Conservation (phyloP, 768 basidiomycete genomes). For the Collybia mongolica region DNA sequence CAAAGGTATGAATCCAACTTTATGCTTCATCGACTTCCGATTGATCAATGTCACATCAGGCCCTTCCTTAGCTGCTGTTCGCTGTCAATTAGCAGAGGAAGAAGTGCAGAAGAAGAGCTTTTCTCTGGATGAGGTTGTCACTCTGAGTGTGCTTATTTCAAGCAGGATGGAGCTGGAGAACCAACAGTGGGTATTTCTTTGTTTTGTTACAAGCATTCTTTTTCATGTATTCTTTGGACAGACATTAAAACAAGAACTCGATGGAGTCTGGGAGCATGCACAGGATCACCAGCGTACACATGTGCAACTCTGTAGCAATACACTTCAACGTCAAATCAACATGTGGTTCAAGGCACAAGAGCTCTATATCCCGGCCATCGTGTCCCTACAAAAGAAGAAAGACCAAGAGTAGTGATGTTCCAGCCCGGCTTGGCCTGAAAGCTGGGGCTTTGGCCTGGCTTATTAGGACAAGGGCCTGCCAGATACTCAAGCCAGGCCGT, state of each 20-base stretch:
- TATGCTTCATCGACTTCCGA: no score
- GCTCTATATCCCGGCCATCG: conserved; percentile 10
- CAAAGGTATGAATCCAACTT: no score
- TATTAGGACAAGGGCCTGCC: no score
- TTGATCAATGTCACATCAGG: no score
- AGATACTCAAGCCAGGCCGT: no score
- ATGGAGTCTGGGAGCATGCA: conserved; percentile 4
- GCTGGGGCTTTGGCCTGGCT: no score
- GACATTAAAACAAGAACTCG: not conserved
- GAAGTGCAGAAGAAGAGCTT: conserved; percentile 14
- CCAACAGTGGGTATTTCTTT: conserved; percentile 15
- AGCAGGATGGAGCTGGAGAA: conserved; percentile 16
- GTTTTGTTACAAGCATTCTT: not conserved
- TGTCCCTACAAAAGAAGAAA: not conserved
- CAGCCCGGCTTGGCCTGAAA: no score
- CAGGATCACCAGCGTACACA: conserved; percentile 9
- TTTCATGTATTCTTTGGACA: not conserved
- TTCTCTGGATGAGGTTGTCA: conserved; percentile 9
- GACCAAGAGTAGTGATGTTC: no score
- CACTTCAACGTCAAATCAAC: conserved; percentile 6
- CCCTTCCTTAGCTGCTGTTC: conserved; percentile 6
- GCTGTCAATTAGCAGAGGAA: conserved; percentile 7
- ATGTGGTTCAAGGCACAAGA: conserved; percentile 11
- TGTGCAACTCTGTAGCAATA: conserved; percentile 7
- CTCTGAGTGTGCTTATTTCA: conserved; percentile 9